A percentile compares a stretch with the other conserved stretches of the same genome.
Conservation (phyloP, 768 basidiomycete genomes). For the Termitomyces sp. region DNA sequence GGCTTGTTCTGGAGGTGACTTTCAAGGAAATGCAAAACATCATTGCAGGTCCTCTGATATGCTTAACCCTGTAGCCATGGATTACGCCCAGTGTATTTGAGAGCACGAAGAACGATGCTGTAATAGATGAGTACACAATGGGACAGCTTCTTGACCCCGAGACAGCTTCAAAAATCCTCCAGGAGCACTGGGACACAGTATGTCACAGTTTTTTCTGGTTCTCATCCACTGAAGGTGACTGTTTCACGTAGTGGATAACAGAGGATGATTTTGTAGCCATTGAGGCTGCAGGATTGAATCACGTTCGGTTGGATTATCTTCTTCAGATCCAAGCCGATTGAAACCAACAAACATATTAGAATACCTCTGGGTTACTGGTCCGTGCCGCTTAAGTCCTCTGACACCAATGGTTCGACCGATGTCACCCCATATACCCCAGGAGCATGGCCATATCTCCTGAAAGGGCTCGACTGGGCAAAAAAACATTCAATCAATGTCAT, state of each 20-base stretch:
- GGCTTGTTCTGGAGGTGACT: constrained; percentile 56
- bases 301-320: constrained; percentile 46
- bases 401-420: constrained; percentile 40
- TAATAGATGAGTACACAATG: constrained; percentile 61
- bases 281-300: constrained; percentile 60
- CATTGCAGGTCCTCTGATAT: not conserved
- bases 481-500: constrained; percentile 61
- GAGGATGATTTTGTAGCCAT: constrained; percentile 68
- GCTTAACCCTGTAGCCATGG: constrained; percentile 48
- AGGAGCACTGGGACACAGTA: constrained; percentile 53
- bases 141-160: constrained; percentile 43
- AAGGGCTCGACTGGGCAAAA: constrained; percentile 59
- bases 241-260: constrained; percentile 44
- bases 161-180: constrained; percentile 35
- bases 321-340: not conserved
- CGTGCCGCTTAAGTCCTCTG: constrained; percentile 54
- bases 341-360: constrained; percentile 24
- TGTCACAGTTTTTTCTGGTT: constrained; percentile 9
- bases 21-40: not conserved
- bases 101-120: constrained; percentile 46
- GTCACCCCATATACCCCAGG: constrained; percentile 53
- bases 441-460: constrained; percentile 65
- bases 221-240: not conserved
- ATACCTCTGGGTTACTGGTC: constrained; percentile 77
- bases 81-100: constrained; percentile 73